Conservation (phyloP, 176 grass and related monocot genomes). For the Hsuehochloa calcarea region DNA sequence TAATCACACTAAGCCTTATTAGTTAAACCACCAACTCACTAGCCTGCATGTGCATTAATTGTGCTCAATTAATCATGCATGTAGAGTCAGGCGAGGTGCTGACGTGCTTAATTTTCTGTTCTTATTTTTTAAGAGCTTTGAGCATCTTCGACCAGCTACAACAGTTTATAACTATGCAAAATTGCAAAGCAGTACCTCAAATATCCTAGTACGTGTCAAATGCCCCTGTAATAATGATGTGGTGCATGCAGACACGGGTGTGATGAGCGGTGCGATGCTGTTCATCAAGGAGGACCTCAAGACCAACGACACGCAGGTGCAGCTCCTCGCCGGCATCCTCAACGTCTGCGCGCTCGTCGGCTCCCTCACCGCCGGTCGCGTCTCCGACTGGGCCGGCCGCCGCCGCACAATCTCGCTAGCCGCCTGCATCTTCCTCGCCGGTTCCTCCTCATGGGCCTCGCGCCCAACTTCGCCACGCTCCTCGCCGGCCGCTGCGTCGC, state of each 20-base stretch:
- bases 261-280: conserved; percentile 64
- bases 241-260: conserved; percentile 42
- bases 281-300: conserved; percentile 65
- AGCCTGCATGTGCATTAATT: neutral
- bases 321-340: too few species aligned
- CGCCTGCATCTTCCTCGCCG: too few species aligned
- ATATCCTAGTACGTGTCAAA: neutral
- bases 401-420: too few species aligned
- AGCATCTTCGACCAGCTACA: neutral
- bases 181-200: neutral
- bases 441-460: too few species aligned
- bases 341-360: too few species aligned
- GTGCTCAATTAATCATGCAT: neutral
- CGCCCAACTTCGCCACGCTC: too few species aligned
- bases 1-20: neutral
- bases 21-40: neutral
- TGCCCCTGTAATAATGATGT: neutral
- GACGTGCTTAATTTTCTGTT: neutral
- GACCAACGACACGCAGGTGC: conserved; percentile 50
- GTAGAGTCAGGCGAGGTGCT: neutral
- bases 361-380: too few species aligned
- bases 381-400: too few species aligned
- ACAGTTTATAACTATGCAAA: too few species aligned
- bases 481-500: too few species aligned
- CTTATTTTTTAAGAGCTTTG: neutral